These are phyloP conservation scores for Zoysia japonica DNA, from an alignment of 176 grass and related monocot species.

Conservation along the genomic window DNA sequence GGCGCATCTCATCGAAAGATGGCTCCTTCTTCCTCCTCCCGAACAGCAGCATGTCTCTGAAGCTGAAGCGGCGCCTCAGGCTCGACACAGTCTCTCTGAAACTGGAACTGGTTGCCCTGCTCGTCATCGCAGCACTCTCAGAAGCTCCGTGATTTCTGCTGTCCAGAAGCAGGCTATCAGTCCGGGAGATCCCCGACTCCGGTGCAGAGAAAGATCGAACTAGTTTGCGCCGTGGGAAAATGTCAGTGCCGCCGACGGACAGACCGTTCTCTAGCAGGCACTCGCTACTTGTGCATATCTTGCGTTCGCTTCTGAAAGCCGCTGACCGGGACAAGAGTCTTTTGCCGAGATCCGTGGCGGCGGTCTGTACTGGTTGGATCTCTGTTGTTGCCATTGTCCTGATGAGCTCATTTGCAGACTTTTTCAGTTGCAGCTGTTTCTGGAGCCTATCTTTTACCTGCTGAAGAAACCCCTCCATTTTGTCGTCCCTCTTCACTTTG, in stretches of 20 bases:
- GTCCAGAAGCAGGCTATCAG: constrained; percentile 41
- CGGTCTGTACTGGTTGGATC: too few species aligned
- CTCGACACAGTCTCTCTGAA: constrained; percentile 56
- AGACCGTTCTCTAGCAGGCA: constrained; percentile 15
- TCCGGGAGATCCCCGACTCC: constrained; percentile 32
- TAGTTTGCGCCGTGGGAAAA: constrained; percentile 39
- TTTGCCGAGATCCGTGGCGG: constrained; percentile 38
- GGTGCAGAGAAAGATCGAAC: constrained; percentile 77
- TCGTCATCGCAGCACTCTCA: constrained; percentile 22
- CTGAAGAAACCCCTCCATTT: constrained; percentile 58
- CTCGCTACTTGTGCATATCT: constrained; percentile 10
- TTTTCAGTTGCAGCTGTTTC: constrained; percentile 42
- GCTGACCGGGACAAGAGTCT: constrained; percentile 45
- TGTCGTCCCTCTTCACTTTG: constrained; percentile 46
- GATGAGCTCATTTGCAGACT: not conserved
- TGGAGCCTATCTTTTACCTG: constrained; percentile 68
- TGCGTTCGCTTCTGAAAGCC: constrained; percentile 37
- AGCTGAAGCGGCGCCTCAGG: constrained; percentile 51
- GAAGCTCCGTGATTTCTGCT: constrained; percentile 29
- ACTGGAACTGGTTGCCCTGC: constrained; percentile 38
- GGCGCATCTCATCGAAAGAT: constrained; percentile 26
- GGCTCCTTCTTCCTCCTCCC: constrained; percentile 46
- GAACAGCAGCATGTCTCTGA: constrained; percentile 46
- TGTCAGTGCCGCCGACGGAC: not conserved
- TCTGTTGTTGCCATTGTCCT: not conserved